A percentile compares a stretch with the other conserved stretches of the same genome.
Conservation (phyloP, 1,284 basidiomycete genomes). For the Irpex sp. region DNA sequence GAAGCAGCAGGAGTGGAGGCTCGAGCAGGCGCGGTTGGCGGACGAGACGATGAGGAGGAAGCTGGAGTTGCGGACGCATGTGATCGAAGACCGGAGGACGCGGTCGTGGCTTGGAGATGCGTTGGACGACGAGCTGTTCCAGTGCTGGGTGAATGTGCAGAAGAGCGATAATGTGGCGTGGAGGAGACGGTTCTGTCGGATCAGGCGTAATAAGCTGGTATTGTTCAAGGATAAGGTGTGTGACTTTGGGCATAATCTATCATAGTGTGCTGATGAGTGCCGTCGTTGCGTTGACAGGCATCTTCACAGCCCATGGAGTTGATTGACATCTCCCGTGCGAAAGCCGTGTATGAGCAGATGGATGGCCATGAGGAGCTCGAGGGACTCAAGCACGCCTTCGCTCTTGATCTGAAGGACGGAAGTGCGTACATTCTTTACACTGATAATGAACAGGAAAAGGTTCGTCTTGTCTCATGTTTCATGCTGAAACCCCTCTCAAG, state of each 20-base stretch:
- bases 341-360: conserved; percentile 57
- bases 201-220: conserved; percentile 44
- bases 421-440: conserved; percentile 59
- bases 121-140: conserved; percentile 26
- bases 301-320: conserved; percentile 42
- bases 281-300: neutral
- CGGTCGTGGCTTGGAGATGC: conserved; percentile 31
- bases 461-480: conserved; percentile 16
- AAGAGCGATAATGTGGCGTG: conserved; percentile 51
- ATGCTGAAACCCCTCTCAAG: neutral
- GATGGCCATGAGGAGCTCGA: conserved; percentile 73
- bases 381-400: conserved; percentile 68
- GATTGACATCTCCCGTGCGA: conserved; percentile 44
- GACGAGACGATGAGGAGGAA: conserved; percentile 43
- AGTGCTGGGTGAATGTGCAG: conserved; percentile 69
- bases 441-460: conserved; percentile 70
- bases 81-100: conserved; percentile 36
- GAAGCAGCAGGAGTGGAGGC: conserved; percentile 52
- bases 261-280: no score
- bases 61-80: conserved; percentile 39
- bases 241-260: neutral
- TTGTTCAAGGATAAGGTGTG: conserved; percentile 43
- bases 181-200: conserved; percentile 65
- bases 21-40: conserved; percentile 43
- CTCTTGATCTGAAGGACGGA: conserved; percentile 54